Evolutionary conservation across 257 asterid genomes (phyloP), one percentile per base, ranked within the genome.

Genomic region (Perilla frutescens): DNA sequence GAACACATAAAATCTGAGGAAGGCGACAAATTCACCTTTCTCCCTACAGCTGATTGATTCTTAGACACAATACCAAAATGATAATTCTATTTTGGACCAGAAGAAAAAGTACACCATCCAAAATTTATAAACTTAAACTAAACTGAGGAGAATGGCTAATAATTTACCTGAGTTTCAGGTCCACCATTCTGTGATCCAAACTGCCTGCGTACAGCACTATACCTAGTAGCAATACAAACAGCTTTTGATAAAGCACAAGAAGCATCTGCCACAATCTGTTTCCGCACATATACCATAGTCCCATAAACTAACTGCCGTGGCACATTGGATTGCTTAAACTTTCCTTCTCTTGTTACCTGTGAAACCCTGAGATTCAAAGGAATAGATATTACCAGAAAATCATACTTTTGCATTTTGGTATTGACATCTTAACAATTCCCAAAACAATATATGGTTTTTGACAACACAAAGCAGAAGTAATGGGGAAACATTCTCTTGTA

Each of bases 131-230:
- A 62, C 73, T 58, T 50, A 15, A 68, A 7, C 47, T 15, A 58
- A 48, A 65, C 53, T 39, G 14, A 50, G 48, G 47, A 62, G 47
- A 68, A 57, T 48, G 66, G 34, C 48, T 39, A 20, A 63, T 43
- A 73, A 50, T 32, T 32, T 86, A 95, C 99, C 98, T 90, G 99
- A 73, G 92, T 90, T 81, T 95, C 99, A 64, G 89, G 91, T 69
- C 97, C 97, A 70, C 97, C 96, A 71, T 95, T 89, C 70, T 81
- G 88, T 26, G 98, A 87, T 68, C 99, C 99, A 73, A 92, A 95
- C 76, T 95, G 99, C 72, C 98, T 86, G 70, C 99, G 97, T 37
- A 95, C 89, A 58, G 96, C 98, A 84, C 99, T 90, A 74, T 95
- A 95, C 81, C 98, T 87, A 20, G 98, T 92, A 57, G 98, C 97